Conservation (phyloP, 1,284 basidiomycete genomes). For the Puccinia novopanici region DNA sequence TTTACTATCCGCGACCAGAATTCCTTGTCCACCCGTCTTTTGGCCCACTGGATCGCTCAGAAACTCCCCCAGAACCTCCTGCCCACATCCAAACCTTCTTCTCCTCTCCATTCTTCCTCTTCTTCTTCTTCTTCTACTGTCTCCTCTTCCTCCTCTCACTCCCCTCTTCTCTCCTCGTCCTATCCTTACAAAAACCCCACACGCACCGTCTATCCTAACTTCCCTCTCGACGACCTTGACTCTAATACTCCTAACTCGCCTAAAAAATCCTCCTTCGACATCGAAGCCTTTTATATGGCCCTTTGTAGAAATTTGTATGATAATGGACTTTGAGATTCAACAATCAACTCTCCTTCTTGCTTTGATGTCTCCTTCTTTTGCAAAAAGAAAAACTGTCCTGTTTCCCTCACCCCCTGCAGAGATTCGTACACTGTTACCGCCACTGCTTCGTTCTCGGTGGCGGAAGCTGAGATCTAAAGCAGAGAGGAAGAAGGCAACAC, state of each 20-base stretch:
- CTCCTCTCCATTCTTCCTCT: no score
- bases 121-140: background rate
- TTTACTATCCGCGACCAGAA: conserved; percentile 15
- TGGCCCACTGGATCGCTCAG: conserved; percentile 38
- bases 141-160: background rate
- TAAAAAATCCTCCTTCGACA: conserved; percentile 2
- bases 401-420: no score
- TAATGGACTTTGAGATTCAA: conserved; percentile 41
- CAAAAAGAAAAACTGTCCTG: no score
- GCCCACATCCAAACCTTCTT: background rate
- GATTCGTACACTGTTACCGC: no score
- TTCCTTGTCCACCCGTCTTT: background rate
- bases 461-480: no score
- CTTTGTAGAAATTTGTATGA: conserved; percentile 44
- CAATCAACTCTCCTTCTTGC: background rate
- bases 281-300: conserved; percentile 36
- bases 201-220: conserved; percentile 26
- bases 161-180: background rate
- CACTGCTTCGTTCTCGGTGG: no score
- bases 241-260: background rate
- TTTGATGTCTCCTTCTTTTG: no score
- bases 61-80: conserved; percentile 19
- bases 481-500: no score
- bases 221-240: conserved; percentile 37
- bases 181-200: background rate